A percentile compares a stretch with the other conserved stretches of the same genome.
These are phyloP conservation scores for Bromus sterilis DNA, from an alignment of 176 grass and related monocot genomes.

Conservation along the genomic window DNA sequence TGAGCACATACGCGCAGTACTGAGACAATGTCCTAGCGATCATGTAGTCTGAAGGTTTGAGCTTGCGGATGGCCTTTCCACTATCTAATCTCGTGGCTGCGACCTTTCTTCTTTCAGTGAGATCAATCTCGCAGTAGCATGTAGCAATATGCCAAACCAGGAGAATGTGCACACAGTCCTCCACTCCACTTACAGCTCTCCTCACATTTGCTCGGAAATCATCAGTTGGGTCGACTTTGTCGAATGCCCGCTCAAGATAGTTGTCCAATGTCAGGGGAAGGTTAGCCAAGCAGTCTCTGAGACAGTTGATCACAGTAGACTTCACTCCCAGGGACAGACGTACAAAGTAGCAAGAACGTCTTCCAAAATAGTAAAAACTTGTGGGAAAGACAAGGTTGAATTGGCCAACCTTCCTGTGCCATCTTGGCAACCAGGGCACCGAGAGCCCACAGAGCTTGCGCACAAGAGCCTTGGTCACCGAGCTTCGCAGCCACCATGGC, in stretches of 20 bases:
- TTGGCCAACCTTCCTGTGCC: conserved; percentile 8
- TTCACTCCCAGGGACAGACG: not conserved
- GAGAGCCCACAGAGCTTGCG: not conserved
- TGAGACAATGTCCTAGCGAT: not conserved
- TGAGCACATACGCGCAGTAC: not conserved
- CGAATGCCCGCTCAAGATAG: not conserved
- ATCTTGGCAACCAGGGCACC: not conserved
- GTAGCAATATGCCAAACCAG: conserved; percentile 18
- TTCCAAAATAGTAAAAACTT: rapidly evolving
- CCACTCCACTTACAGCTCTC: rapidly evolving
- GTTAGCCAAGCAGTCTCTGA: not conserved
- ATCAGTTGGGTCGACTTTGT: rapidly evolving
- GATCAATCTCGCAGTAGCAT: conserved; percentile 4
- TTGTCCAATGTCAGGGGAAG: rapidly evolving
- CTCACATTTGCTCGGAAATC: rapidly evolving
- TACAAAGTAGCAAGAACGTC: too few species aligned
- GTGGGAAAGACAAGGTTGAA: not conserved
- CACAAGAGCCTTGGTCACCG: not conserved
- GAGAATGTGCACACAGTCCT: not conserved
- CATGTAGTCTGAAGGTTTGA: not conserved
- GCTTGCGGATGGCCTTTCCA: not conserved
- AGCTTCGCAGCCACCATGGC: not conserved
- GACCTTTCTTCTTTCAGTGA: not conserved
- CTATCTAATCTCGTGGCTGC: not conserved
- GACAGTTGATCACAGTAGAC: not conserved